These are phyloP conservation scores for Chaetomium fimeti DNA, from an alignment of 495 filamentous ascomycete genomes.

Conservation along the genomic window DNA sequence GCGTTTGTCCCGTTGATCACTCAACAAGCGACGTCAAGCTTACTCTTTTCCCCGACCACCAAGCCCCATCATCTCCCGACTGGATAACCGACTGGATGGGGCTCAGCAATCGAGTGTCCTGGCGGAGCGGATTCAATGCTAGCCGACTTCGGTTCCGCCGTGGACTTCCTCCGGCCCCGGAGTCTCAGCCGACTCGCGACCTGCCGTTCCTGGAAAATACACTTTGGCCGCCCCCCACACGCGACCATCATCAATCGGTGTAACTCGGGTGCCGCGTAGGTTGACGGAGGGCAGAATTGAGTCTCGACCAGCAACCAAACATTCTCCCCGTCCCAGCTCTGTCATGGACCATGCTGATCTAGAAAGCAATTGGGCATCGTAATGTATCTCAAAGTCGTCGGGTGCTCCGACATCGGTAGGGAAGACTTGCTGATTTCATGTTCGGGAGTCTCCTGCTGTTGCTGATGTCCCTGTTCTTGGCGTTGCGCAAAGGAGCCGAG, in stretches of 20 bases:
- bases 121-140: background rate
- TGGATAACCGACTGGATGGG: too few relatives aligned
- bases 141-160: background rate
- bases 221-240: background rate
- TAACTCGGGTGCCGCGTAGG: constrained; percentile 17
- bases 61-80: too few relatives aligned
- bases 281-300: background rate
- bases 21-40: too few relatives aligned
- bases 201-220: constrained; percentile 8
- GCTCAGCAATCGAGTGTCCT: background rate
- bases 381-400: background rate
- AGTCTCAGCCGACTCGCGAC: constrained; percentile 6
- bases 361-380: background rate
- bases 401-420: constrained; percentile 12
- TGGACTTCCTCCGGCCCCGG: constrained; percentile 5
- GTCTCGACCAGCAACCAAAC: background rate
- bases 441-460: too few relatives aligned
- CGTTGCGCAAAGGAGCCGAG: too few relatives aligned
- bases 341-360: background rate
- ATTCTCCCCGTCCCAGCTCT: background rate
- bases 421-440: background rate
- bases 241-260: constrained; percentile 18
- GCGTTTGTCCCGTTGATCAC: too few relatives aligned
- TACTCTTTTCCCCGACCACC: too few relatives aligned
- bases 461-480: background rate